Evolutionary conservation across 192 early-diverging fungal genomes (phyloP), one percentile per base, ranked within the genome.

Genomic region (Oehlia diaphana): DNA sequence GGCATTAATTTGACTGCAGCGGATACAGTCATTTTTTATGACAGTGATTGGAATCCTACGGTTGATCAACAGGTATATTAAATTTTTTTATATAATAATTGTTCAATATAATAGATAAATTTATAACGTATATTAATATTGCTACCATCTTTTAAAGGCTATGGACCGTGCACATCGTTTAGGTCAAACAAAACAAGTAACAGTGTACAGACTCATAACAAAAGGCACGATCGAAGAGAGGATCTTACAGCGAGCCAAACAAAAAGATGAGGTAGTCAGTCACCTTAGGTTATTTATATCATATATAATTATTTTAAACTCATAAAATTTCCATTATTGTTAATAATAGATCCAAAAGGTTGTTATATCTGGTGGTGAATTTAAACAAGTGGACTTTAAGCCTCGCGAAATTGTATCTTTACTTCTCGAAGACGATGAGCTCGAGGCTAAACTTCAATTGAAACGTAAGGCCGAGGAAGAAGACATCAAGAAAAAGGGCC

Each of bases 1-100:
- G 96, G 94, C 76, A 95, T 96, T 79, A 97, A 97, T 76, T 91
- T 95, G 83, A 96, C 95, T 3, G 94, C 94, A 0, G 94, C 94
- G 2, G 94, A 96, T 80, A 95, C 94, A 4, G 94, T 95, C 10
- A 94, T 95, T 77, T 95, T 95, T 85, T 94, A 93, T 76, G 93
- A 94, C 82, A 94, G 91, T 68, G 94, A 96, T 82, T 96, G 94
- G 94, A 96, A 96, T 79, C 94, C 94, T 16, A 96, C 94, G 0
- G 94, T 95, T 21, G 94, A 96, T 87, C 94, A 95, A 82, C 94
- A 96, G 81, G 81, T 86, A 80, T 5, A 2, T 72, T 2, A 2
- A 61, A 14, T 44, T 47, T 63, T n/a, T 12, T 31, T 31, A 31
- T 44, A 13, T 23, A 21, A 82, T 35, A 19, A 44, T 19, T 50